Evolutionary conservation across 108 stramenopile species (phyloP), one percentile per base, ranked within the genome.

Genomic region (Discostella pseudostelligera): DNA sequence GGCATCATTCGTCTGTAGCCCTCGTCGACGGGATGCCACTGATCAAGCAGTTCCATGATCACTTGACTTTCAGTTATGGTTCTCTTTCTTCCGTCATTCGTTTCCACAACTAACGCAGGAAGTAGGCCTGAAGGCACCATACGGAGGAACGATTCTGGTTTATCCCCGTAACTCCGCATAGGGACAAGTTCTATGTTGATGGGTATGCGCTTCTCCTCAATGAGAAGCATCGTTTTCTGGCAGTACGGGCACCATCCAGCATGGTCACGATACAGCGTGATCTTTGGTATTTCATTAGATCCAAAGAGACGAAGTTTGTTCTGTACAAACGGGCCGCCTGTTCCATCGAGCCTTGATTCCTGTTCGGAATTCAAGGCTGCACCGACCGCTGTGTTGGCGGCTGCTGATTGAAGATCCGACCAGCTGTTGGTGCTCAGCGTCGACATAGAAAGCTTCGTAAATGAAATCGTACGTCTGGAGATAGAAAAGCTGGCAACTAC

Each of bases 101-200:
- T 77, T 48, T 87, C 86, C 7, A 95, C 85, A 62, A 89, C 82
- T 24, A 97, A 69, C 10, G 94, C 96, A 25, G 96, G 96, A 19
- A 97, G 76, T 36, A 97, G 51, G 0, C 96, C 96, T 22, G 73
- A 85, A 1, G 93, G 96, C 12, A 96, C 96, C 71, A 85, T 90
- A 16, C 70, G 77, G 24, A 93, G 70, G 62, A 94, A 97, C 36
- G 71, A 67, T 13, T 73, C 47, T 10, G 96, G 95, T 61, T 97
- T 97, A 65, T 96, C 96, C 7, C 96, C 96, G 65, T 97, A 97
- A 32, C 76, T 80, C 62, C 96, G 62, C 96, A 97, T 97, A 43
- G 90, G 90, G 39, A 97, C 91, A 11, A 96, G 76, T 62, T 90
- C 92, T 32, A 97, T 90, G 21, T 86, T 74, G 67, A 93, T 87